A percentile compares a stretch with the other conserved stretches of the same genome.
Evolutionary conservation across 176 grass and related monocot species (phyloP).

Genomic region (Themeda triandra): DNA sequence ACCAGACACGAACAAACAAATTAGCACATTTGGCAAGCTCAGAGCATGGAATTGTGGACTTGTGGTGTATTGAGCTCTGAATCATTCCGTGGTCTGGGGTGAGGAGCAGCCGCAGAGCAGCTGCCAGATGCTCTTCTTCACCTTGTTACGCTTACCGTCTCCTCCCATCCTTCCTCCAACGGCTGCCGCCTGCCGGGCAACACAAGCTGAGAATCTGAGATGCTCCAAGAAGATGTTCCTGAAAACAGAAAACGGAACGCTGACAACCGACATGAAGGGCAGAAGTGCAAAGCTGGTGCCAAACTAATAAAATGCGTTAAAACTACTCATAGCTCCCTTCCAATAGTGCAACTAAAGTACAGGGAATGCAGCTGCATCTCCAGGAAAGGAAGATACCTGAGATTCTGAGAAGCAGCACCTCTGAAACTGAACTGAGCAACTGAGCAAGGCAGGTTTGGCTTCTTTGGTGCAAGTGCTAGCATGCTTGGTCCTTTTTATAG

Average conservation of each 20-base stretch:
- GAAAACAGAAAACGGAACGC: neutral
- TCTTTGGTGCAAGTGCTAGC: neutral
- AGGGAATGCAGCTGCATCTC: neutral
- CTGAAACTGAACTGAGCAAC: too few relatives aligned
- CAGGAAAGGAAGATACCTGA: neutral
- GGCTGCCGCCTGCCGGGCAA: neutral
- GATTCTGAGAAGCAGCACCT: neutral
- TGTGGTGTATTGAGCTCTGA: neutral
- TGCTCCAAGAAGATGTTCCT: neutral
- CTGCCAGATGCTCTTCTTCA: conserved; percentile 57
- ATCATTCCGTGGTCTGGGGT: conserved; percentile 7
- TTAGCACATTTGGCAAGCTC: neutral
- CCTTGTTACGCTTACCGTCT: conserved; percentile 13
- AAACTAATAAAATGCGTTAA: neutral
- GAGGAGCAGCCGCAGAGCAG: conserved; percentile 22
- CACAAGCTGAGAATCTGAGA: conserved; percentile 1
- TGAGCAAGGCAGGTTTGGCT: neutral
- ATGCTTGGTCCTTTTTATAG: neutral
- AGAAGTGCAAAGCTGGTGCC: neutral
- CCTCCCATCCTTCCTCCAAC: conserved; percentile 17
- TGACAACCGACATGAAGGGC: neutral
- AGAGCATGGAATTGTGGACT: too few relatives aligned
- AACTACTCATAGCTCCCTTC: neutral
- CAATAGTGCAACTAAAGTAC: neutral
- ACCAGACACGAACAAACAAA: neutral